Percentiles rank a stretch among this genome's conserved stretches.
Conservation (phyloP, 768 basidiomycete species). For the Mycena albidolilacea region DNA sequence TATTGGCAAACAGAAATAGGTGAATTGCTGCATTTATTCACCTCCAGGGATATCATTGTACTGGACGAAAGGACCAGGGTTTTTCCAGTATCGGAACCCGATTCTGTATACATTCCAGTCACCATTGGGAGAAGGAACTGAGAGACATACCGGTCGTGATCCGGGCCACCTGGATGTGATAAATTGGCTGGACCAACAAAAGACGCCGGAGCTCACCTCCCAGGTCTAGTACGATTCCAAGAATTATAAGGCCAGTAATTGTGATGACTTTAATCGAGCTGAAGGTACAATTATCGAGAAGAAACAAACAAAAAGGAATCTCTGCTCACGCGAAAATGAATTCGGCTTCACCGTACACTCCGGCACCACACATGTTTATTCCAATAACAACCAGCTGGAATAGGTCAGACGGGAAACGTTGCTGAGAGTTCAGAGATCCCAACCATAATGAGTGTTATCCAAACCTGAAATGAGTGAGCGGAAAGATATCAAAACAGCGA, state of each 20-base stretch:
- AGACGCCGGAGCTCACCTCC: constrained; percentile 62
- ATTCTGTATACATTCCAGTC: constrained; percentile 39
- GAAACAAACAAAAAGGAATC: neutral
- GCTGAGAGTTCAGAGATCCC: constrained; percentile 47
- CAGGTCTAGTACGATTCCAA: constrained; percentile 85
- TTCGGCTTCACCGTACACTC: constrained; percentile 88
- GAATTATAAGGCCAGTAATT: constrained; percentile 78
- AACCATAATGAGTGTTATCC: constrained; percentile 73
- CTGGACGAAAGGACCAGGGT: constrained; percentile 92
- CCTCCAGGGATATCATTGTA: constrained; percentile 72
- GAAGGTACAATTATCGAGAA: neutral
- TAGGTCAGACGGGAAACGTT: constrained; percentile 61
- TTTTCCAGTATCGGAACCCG: constrained; percentile 86
- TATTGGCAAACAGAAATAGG: constrained; percentile 59
- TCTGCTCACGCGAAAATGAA: constrained; percentile 84
- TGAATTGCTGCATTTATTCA: no score
- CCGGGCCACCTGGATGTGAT: constrained; percentile 73
- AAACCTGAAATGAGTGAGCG: constrained; percentile 50
- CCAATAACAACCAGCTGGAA: constrained; percentile 76
- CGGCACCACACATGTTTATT: constrained; percentile 84
- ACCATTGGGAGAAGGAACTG: neutral
- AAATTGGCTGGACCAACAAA: neutral
- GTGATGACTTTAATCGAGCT: constrained; percentile 92
- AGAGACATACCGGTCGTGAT: constrained; percentile 76
- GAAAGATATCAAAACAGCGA: constrained; percentile 81